phyloP scores from a whole-genome alignment of 345 rosid species.

The Kernera saxatilis region DNA sequence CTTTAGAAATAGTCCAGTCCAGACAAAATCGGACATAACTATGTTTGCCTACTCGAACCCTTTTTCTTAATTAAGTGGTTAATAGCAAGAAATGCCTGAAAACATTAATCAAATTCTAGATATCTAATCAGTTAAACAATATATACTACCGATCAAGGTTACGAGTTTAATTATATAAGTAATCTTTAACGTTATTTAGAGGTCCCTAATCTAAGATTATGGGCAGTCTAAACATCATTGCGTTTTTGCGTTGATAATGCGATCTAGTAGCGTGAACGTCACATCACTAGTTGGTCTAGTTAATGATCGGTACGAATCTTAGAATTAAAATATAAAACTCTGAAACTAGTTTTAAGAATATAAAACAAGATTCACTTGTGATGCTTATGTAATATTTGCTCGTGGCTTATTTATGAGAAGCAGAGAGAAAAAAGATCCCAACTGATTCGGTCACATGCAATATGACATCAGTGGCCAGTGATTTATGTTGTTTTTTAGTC shows the following conservation, averaged over 20 bases:
- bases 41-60: neutral
- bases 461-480: slow-evolving; percentile 24
- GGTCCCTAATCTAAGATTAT: neutral
- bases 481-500: slow-evolving; percentile 21
- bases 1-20: neutral
- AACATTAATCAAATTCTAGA: too few species aligned
- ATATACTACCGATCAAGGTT: neutral
- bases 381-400: slow-evolving; percentile 17
- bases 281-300: neutral
- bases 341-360: neutral
- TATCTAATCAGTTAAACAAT: neutral
- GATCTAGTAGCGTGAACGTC: neutral
- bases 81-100: neutral
- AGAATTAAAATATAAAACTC: neutral
- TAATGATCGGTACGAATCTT: slow-evolving; percentile 8
- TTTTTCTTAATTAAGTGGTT: neutral
- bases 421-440: slow-evolving; percentile 12
- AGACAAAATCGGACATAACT: neutral
- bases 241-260: neutral
- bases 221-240: neutral
- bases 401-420: slow-evolving; percentile 17
- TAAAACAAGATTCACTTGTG: neutral
- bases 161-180: neutral
- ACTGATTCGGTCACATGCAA: slow-evolving; percentile 31
- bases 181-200: neutral